These are phyloP conservation scores for Plasmodium sp. DNA, from an alignment of 169 alveolate genomes.

Conservation along the genomic window DNA sequence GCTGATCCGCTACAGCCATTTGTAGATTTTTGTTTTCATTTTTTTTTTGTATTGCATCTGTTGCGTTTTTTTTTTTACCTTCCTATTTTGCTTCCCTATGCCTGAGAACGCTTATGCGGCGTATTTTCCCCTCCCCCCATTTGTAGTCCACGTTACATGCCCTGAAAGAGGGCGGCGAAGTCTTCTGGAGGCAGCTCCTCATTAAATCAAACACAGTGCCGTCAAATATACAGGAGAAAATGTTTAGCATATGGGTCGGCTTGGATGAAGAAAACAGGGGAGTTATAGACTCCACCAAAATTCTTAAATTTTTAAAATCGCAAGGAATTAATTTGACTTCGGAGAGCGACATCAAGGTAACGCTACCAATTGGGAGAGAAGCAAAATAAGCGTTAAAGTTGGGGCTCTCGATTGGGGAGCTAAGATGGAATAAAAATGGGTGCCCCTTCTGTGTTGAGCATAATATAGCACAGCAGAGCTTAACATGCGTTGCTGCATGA, in stretches of 20 bases:
- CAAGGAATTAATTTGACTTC: slow-evolving; percentile 76
- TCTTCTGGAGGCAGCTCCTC: slow-evolving; percentile 80
- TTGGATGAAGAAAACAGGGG: slow-evolving; percentile 82
- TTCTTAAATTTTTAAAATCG: slow-evolving; percentile 75
- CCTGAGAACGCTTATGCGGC: background rate
- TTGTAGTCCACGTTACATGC: slow-evolving; percentile 81
- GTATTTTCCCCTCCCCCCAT: background rate
- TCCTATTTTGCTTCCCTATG: background rate
- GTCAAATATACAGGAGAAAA: slow-evolving; percentile 75
- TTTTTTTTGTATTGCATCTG: background rate
- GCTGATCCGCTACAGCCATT: background rate
- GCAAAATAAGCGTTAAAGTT: background rate
- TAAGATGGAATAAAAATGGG: background rate
- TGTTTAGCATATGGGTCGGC: slow-evolving; percentile 78
- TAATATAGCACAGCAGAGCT: background rate
- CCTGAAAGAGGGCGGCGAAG: slow-evolving; percentile 80
- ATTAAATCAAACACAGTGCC: slow-evolving; percentile 76
- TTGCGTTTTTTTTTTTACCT: background rate
- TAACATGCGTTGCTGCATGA: background rate
- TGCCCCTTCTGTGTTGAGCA: background rate
- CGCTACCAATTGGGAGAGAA: background rate
- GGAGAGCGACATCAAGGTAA: slow-evolving; percentile 77
- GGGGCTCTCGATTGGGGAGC: background rate
- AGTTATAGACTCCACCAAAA: slow-evolving; percentile 74
- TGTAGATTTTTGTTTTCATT: background rate